A percentile compares a stretch with the other conserved stretches of the same genome.
These are phyloP conservation scores for Pythium volutum DNA, from an alignment of 352 stramenopile genomes.

Conservation along the genomic window DNA sequence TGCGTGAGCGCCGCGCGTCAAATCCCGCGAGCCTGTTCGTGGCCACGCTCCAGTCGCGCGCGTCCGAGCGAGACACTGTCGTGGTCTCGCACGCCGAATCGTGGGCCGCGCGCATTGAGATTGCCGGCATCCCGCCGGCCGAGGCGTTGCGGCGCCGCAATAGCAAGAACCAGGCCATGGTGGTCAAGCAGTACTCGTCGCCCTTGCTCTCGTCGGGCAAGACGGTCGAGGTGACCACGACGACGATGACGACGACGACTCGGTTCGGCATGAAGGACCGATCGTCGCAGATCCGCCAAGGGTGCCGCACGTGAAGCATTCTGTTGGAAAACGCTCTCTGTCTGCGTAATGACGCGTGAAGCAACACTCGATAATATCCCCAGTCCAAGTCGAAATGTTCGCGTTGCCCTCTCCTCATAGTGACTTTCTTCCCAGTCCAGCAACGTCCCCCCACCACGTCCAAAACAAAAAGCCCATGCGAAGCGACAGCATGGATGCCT, in stretches of 20 bases:
- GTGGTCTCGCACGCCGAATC: conserved; percentile 27
- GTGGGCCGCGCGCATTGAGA: conserved; percentile 57
- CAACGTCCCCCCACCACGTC: too few species aligned
- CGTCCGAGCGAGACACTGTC: conserved; percentile 20
- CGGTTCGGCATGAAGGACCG: conserved; percentile 9
- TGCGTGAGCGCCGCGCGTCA: conserved; percentile 34
- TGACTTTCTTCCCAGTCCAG: too few species aligned
- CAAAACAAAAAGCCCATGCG: too few species aligned
- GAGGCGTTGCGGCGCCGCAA: conserved; percentile 20
- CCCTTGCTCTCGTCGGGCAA: not conserved
- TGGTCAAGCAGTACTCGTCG: conserved; percentile 19
- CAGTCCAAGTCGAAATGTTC: too few species aligned
- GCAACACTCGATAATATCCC: too few species aligned
- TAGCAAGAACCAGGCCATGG: conserved; percentile 19
- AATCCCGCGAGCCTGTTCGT: conserved; percentile 29
- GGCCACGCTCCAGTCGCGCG: conserved; percentile 6
- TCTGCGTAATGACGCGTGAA: not conserved
- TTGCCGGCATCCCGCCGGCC: conserved; percentile 39
- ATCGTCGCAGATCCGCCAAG: conserved; percentile 5
- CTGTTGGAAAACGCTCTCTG: not conserved
- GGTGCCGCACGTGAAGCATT: conserved; percentile 13
- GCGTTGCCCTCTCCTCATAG: too few species aligned
- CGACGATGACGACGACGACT: not conserved
- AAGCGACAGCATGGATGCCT: too few species aligned
- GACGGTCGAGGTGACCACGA: not conserved